Evolutionary conservation across 805 yeast species (phyloP).

Genomic region (Spathaspora girioi): DNA sequence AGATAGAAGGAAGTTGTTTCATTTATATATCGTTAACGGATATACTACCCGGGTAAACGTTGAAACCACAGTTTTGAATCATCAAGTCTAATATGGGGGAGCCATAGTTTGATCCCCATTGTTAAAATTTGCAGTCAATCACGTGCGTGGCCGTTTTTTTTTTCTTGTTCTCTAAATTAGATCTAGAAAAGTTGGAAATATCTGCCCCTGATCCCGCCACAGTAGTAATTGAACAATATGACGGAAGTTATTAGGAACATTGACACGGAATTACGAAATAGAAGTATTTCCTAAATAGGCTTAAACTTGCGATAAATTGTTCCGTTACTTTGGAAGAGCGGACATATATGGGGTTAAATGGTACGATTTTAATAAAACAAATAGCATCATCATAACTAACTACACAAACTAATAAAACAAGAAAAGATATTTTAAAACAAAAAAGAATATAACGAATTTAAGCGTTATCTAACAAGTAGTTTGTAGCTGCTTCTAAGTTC

Average conservation of each 20-base stretch:
- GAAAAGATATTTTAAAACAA: neutral
- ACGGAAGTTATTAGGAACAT: neutral
- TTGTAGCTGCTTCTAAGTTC: conserved; percentile 85
- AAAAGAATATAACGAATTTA: conserved; percentile 15
- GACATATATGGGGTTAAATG: neutral
- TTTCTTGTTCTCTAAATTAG: neutral
- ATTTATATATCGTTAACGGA: neutral
- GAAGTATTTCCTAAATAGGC: neutral
- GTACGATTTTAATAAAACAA: too few relatives aligned
- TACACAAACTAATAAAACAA: neutral
- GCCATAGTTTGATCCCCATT: neutral
- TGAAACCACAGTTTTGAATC: neutral
- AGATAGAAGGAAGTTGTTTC: neutral
- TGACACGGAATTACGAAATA: neutral
- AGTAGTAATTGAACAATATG: neutral
- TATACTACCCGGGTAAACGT: neutral
- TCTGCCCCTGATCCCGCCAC: neutral
- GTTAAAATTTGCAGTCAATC: neutral
- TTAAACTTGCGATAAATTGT: neutral
- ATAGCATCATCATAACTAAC: neutral
- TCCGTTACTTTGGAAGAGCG: neutral
- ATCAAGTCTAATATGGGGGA: neutral
- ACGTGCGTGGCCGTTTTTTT: neutral
- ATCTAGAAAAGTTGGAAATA: neutral
- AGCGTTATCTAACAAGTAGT: conserved; percentile 72